A percentile compares a stretch with the other conserved stretches of the same genome.
Evolutionary conservation across 164 flowering plant species (phyloP).

Genomic region (Magnolia sinica): DNA sequence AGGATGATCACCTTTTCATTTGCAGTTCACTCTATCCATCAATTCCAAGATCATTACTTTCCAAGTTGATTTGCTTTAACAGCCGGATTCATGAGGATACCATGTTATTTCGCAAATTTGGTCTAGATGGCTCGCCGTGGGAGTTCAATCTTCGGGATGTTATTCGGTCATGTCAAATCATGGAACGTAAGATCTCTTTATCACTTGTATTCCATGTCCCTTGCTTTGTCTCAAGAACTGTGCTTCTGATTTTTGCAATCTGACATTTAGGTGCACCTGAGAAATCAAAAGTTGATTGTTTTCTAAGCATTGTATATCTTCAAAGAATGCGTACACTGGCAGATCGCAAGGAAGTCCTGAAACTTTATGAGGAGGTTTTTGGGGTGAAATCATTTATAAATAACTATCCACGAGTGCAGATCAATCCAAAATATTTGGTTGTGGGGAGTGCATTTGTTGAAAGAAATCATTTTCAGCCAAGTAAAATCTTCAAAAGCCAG

Average conservation of each 20-base stretch:
- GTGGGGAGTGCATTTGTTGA: conserved; percentile 53
- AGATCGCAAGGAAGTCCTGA: conserved; percentile 67
- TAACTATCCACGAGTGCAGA: conserved; percentile 61
- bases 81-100: conserved; percentile 69
- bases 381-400: conserved; percentile 54
- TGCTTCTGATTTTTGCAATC: not conserved
- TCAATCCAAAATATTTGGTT: conserved; percentile 41
- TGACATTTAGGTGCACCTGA: conserved; percentile 50
- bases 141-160: conserved; percentile 97
- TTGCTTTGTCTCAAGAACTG: not conserved
- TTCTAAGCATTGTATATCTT: conserved; percentile 63
- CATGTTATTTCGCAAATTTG: conserved; percentile 66
- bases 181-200: conserved; percentile 47
- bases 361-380: conserved; percentile 69
- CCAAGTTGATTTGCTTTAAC: conserved; percentile 67
- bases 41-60: conserved; percentile 45
- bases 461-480: conserved; percentile 43
- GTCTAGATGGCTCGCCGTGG: conserved; percentile 95
- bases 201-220: not conserved
- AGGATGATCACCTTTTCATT: conserved; percentile 74
- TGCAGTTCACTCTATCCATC: conserved; percentile 70
- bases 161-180: conserved; percentile 80
- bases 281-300: conserved; percentile 43
- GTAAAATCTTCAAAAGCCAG: conserved; percentile 27
- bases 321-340: conserved; percentile 89